Percentiles rank a stretch among this genome's conserved stretches.
Evolutionary conservation across 2,329 filamentous ascomycete species (phyloP).

Genomic region (Trichoderma atroviride): DNA sequence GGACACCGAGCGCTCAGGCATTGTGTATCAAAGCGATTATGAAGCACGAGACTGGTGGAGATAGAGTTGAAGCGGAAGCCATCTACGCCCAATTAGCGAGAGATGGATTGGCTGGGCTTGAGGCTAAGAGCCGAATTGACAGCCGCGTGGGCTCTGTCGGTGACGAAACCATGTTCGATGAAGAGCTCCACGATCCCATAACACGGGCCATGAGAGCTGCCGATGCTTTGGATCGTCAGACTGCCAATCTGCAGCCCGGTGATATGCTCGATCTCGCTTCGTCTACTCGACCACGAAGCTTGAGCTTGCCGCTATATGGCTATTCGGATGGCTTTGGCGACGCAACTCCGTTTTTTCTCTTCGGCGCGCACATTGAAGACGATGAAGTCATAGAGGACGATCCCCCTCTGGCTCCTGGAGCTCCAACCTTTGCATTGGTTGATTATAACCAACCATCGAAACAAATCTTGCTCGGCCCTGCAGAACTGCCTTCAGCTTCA

Average conservation of each 20-base stretch:
- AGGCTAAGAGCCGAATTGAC: conserved; percentile 31
- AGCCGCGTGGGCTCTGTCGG: conserved; percentile 30
- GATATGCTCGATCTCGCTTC: conserved; percentile 53
- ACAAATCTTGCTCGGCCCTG: conserved; percentile 26
- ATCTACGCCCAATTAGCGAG: conserved; percentile 56
- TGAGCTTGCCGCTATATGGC: conserved; percentile 53
- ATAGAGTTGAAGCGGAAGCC: conserved; percentile 52
- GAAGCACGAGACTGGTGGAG: conserved; percentile 53
- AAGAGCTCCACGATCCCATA: conserved; percentile 51
- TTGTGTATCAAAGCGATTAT: conserved; percentile 59
- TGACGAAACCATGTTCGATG: conserved; percentile 28
- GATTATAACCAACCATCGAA: conserved; percentile 34
- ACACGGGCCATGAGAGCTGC: conserved; percentile 61
- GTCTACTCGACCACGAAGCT: conserved; percentile 48
- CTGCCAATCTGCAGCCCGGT: conserved; percentile 55
- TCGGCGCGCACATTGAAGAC: conserved; percentile 43
- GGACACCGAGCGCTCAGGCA: conserved; percentile 56
- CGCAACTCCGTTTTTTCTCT: conserved; percentile 52
- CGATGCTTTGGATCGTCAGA: conserved; percentile 59
- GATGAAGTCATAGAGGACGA: conserved; percentile 30
- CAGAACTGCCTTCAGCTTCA: conserved; percentile 33
- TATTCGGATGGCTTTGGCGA: conserved; percentile 49
- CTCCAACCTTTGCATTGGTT: conserved; percentile 37
- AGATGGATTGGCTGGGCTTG: conserved; percentile 49
- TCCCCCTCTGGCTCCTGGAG: conserved; percentile 23